Conservation (phyloP, 768 basidiomycete genomes). For the Cystobasidium ongulense region DNA sequence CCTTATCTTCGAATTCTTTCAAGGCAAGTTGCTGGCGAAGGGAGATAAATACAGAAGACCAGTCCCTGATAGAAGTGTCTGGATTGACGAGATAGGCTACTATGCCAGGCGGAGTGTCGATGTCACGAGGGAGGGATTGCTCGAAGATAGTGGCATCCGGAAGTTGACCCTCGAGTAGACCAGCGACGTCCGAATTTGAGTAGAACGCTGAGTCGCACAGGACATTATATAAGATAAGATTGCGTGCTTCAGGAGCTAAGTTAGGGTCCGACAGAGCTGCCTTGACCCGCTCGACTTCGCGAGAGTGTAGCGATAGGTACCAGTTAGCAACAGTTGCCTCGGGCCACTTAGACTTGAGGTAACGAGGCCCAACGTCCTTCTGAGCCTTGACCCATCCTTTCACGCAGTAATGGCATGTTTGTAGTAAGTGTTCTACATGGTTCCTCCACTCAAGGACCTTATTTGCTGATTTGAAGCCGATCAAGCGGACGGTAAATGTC, state of each 20-base stretch:
- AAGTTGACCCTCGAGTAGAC: not conserved
- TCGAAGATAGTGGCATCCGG: not conserved
- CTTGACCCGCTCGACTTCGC: not conserved
- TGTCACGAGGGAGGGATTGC: not conserved
- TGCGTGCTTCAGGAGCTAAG: not conserved
- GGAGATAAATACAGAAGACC: not conserved
- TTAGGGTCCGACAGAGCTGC: not conserved
- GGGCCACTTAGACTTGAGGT: not conserved
- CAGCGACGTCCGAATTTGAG: not conserved
- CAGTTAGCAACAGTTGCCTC: constrained; percentile 3
- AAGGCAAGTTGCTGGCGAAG: not conserved
- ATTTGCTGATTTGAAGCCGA: constrained; percentile 29
- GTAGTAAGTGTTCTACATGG: not conserved
- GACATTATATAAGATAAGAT: constrained; percentile 10
- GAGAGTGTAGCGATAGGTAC: not conserved
- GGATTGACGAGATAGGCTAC: not conserved
- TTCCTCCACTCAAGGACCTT: constrained; percentile 9
- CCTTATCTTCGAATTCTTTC: not conserved
- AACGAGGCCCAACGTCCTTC: not conserved
- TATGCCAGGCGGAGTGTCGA: not conserved
- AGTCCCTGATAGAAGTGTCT: not conserved
- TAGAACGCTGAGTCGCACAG: constrained; percentile 4
- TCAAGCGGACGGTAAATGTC: constrained; percentile 20
- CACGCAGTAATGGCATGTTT: constrained; percentile 21
- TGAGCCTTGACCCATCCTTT: constrained; percentile 29